These are phyloP conservation scores for Cicer yamashitae DNA, from an alignment of 306 rosid species.

Conservation along the genomic window DNA sequence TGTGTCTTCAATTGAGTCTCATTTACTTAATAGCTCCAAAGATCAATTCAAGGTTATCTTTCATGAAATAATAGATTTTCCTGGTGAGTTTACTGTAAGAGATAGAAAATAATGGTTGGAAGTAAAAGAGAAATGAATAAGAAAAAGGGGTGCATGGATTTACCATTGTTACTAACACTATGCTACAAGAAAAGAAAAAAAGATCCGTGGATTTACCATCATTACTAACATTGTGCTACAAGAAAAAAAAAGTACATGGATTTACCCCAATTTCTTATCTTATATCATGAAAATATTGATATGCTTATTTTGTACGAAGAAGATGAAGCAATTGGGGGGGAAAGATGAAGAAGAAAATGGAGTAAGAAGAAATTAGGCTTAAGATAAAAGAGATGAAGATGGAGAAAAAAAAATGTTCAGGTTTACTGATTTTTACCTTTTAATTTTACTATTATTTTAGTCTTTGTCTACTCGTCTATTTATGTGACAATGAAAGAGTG, in stretches of 20 bases:
- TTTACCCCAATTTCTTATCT: conserved; percentile 41
- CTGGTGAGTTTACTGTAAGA: conserved; percentile 71
- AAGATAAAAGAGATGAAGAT: no score
- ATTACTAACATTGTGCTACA: conserved; percentile 66
- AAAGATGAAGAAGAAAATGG: no score
- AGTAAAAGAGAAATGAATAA: conserved; percentile 53
- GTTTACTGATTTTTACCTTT: no score
- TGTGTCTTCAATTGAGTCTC: conserved; percentile 65
- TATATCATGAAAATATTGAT: no score
- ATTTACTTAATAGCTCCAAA: conserved; percentile 48
- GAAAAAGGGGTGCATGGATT: conserved; percentile 68
- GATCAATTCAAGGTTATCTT: conserved; percentile 75
- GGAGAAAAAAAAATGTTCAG: no score
- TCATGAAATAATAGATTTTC: conserved; percentile 79
- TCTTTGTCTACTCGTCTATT: no score
- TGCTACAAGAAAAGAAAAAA: conserved; percentile 54
- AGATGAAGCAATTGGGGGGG: no score
- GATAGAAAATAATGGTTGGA: conserved; percentile 40
- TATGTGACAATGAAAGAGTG: no score
- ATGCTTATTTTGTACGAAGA: no score
- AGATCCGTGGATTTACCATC: conserved; percentile 83
- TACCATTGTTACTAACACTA: conserved; percentile 79
- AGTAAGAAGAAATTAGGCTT: no score
- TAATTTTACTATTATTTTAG: no score
- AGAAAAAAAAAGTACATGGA: conserved; percentile 64